Percentiles rank a stretch among this genome's conserved stretches.
phyloP scores from a whole-genome alignment of 495 filamentous ascomycete species.

The Podospora anserina region DNA sequence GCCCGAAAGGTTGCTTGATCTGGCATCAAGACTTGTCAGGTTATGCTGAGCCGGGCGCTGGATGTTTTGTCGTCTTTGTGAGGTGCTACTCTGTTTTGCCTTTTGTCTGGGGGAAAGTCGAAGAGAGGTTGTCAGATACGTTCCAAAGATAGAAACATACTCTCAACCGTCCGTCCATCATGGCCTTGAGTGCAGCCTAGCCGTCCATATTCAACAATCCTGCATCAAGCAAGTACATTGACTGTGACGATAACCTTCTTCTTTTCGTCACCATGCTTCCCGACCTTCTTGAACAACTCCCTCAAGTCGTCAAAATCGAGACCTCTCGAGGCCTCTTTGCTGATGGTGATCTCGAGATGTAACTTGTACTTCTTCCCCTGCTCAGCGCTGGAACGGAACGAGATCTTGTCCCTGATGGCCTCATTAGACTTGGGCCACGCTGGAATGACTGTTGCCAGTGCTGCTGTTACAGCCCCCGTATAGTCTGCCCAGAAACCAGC shows the following conservation, averaged over 20 bases:
- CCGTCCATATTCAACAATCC: not conserved
- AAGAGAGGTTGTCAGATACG: not conserved
- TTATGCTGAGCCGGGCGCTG: not conserved
- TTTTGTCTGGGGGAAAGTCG: not conserved
- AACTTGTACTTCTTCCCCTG: conserved; percentile 31
- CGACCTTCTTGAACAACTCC: conserved; percentile 32
- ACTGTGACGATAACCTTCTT: conserved; percentile 29
- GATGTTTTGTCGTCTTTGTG: not conserved
- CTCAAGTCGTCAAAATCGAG: conserved; percentile 28
- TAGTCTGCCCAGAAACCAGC: conserved; percentile 46
- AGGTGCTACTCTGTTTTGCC: not conserved
- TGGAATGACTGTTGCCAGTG: conserved; percentile 36
- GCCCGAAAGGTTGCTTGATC: not conserved
- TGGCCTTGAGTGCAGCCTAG: not conserved
- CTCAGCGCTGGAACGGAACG: conserved; percentile 30
- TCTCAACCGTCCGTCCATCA: not conserved
- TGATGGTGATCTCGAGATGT: conserved; percentile 32
- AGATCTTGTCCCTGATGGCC: conserved; percentile 28
- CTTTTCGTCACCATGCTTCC: conserved; percentile 27
- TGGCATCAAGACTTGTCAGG: not conserved
- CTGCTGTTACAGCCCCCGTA: conserved; percentile 38
- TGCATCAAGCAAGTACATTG: conserved; percentile 11
- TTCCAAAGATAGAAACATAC: not conserved
- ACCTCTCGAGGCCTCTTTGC: conserved; percentile 19
- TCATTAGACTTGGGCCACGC: conserved; percentile 27